Evolutionary conservation across 1,284 basidiomycete species (phyloP), one percentile per base, ranked within the genome.

Genomic region (Ganoderma boninense): DNA sequence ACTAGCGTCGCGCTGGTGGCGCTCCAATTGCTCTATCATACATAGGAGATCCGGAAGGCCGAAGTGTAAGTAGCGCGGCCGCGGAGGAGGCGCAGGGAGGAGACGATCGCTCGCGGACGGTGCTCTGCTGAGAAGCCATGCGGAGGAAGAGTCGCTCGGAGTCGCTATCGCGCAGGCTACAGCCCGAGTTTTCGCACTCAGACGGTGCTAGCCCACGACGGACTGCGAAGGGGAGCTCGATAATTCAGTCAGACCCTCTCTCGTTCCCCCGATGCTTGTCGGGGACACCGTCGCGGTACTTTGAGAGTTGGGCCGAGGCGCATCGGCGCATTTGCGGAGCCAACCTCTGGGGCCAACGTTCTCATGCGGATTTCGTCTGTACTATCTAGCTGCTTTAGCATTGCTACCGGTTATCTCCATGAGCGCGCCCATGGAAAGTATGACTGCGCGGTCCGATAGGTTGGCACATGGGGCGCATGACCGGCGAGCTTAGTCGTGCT

Each of bases 221-320:
- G 49, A 14, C 18, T 18, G 14, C 43, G 43, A 18, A 13, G 23
- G 23, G 23, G 49, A 52, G 49, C 49, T 11, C 4, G 23, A 49
- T 46, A 49, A 49, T 49, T n/a, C n/a, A 52, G 23, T 49, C 20
- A 49, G 49, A 52, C 49, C 49, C 13, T 52, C 49, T 52, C 23
- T 26, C 23, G 49, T 57, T 57, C 32, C 54, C 54, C 54, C 54
- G 54, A 35, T 57, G 29, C 54, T 35, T 57, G 54, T 57, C 54
- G 54, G 54, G 32, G 54, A 23, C 4, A 57, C 54, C 54, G 29
- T 57, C 54, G 54, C 29, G 29, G 32, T 57, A 35, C 49, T 52
- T 52, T 52, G 49, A n/a, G 23, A 6, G 23, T 52, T 26, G 49
- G 23, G 49, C 23, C 49, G 49, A 57, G 54, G 54, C 54, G 18